phyloP scores from a whole-genome alignment of 2,329 filamentous ascomycete species.

The Aspergillus sp. region DNA sequence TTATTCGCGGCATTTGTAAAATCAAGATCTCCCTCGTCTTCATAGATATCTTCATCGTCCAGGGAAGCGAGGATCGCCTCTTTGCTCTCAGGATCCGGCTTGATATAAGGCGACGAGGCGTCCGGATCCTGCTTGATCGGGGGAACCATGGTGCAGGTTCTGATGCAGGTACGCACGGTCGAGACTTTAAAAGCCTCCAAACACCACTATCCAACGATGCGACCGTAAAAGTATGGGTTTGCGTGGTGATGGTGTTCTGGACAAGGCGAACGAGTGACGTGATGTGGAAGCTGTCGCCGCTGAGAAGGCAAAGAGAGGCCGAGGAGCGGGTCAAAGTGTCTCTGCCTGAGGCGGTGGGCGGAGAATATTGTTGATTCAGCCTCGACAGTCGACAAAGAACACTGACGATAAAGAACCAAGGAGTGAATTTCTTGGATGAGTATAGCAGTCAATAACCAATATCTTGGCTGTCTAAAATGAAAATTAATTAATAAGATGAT shows the following conservation, averaged over 20 bases:
- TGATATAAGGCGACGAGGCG: conserved; percentile 31
- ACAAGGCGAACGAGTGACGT: conserved; percentile 1
- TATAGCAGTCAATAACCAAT: no score
- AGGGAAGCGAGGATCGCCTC: conserved; percentile 28
- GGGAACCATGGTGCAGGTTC: conserved; percentile 21
- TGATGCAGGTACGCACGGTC: no score
- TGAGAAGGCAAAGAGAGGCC: conserved; percentile 1
- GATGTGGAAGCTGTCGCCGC: conserved; percentile 5
- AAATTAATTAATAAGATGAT: no score
- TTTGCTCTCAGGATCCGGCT: conserved; percentile 37
- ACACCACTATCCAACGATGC: not conserved
- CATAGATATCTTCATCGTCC: conserved; percentile 65
- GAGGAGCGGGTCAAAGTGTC: conserved; percentile 7
- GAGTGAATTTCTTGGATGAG: no score
- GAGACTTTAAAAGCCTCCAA: not conserved
- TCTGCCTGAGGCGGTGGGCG: conserved; percentile 11
- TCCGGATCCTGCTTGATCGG: conserved; percentile 39
- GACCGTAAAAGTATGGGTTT: conserved; percentile 4
- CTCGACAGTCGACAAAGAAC: no score
- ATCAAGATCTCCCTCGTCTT: conserved; percentile 62
- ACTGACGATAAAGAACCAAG: no score
- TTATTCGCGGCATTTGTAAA: conserved; percentile 46
- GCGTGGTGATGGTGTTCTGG: conserved; percentile 2
- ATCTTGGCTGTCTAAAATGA: no score
- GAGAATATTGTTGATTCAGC: no score